Conservation (phyloP, 2,329 filamentous ascomycete species). For the Dactylellina sp. region DNA sequence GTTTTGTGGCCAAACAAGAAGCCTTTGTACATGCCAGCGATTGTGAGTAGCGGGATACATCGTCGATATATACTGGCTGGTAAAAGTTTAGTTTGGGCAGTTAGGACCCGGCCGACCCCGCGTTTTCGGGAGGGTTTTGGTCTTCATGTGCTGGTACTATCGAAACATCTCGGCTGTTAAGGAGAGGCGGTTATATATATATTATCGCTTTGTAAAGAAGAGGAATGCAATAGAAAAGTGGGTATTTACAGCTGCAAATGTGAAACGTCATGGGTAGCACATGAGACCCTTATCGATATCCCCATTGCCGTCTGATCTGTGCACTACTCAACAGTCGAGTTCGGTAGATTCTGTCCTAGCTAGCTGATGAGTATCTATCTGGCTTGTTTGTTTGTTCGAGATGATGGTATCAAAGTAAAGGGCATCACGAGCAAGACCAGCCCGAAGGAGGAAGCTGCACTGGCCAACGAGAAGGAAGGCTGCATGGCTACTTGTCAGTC, state of each 20-base stretch:
- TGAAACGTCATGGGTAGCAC: conserved; percentile 39
- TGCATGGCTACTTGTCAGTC: conserved; percentile 30
- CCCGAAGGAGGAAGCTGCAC: conserved; percentile 43
- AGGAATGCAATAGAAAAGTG: not conserved
- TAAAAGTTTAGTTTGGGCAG: not conserved
- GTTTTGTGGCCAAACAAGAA: not conserved
- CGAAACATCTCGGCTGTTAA: too few relatives aligned
- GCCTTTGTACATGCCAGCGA: not conserved
- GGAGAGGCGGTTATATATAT: too few relatives aligned
- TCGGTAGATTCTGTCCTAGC: not conserved
- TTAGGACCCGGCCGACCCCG: conserved; percentile 18
- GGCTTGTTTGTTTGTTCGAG: too few relatives aligned
- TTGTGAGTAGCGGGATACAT: not conserved
- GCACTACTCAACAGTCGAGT: too few relatives aligned
- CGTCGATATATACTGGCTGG: not conserved
- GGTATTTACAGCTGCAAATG: not conserved
- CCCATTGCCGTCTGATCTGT: too few relatives aligned
- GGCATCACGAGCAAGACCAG: conserved; percentile 27
- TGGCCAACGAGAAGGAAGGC: conserved; percentile 32
- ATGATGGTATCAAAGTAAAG: not conserved
- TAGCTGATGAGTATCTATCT: too few relatives aligned
- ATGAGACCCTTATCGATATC: conserved; percentile 37
- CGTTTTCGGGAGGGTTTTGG: conserved; percentile 7
- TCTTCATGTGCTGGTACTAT: too few relatives aligned
- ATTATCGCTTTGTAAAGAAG: too few relatives aligned